Evolutionary conservation across 169 alveolate genomes (phyloP).

Genomic region (Ichthyophthirius multifiliis): DNA sequence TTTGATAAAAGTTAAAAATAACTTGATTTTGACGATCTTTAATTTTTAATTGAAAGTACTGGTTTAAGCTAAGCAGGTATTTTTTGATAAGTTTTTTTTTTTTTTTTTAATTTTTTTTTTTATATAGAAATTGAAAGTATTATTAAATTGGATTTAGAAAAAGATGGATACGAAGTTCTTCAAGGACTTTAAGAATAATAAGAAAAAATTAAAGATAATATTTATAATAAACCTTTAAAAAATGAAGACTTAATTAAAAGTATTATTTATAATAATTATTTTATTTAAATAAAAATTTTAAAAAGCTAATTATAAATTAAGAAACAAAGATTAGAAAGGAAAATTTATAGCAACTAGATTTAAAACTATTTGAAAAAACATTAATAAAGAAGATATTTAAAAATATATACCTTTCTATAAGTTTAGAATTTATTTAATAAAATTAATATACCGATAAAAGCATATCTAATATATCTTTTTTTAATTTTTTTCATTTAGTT

Average conservation of each 20-base stretch:
- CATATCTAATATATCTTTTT: too few relatives aligned
- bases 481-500: too few relatives aligned
- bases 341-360: background rate
- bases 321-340: constrained; percentile 12
- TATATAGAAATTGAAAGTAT: background rate
- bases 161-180: background rate
- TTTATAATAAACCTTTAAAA: background rate
- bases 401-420: too few relatives aligned
- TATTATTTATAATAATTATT: background rate
- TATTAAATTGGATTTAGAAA: background rate
- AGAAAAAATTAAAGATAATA: background rate
- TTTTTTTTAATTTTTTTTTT: background rate
- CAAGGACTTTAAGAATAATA: background rate
- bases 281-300: background rate
- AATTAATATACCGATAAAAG: too few relatives aligned
- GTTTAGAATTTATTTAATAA: too few relatives aligned
- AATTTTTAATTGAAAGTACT: background rate
- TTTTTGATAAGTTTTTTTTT: background rate
- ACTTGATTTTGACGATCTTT: background rate
- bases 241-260: constrained; percentile 3
- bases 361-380: too few relatives aligned
- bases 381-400: too few relatives aligned
- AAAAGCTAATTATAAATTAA: background rate
- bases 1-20: background rate
- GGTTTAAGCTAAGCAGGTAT: background rate